Percentiles rank a stretch among this genome's conserved stretches.
Conservation (phyloP, 2,329 filamentous ascomycete species). For the Basipetospora chlamydospora region DNA sequence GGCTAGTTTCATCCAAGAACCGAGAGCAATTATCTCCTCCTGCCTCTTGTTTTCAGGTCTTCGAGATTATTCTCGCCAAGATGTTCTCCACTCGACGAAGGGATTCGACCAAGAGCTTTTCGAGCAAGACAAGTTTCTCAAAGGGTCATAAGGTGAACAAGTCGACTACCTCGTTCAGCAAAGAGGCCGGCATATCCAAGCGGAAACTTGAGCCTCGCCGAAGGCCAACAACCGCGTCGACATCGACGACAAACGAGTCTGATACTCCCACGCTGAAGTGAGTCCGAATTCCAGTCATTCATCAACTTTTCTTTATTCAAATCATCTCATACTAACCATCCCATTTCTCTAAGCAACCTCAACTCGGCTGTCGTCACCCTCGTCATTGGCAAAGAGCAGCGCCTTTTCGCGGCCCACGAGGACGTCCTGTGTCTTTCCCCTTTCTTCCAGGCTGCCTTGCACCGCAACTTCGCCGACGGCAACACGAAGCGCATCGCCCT, state of each 20-base stretch:
- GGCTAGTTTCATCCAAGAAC: too few relatives aligned
- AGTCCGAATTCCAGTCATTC: too few relatives aligned
- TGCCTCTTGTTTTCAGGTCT: too few relatives aligned
- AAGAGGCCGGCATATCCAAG: slow-evolving; percentile 5
- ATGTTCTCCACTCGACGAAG: slow-evolving; percentile 5
- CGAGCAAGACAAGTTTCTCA: slow-evolving; percentile 2
- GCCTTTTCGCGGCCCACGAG: slow-evolving; percentile 90
- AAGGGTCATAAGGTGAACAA: slow-evolving; percentile 6
- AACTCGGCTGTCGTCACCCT: slow-evolving; percentile 72
- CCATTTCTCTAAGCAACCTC: slow-evolving; percentile 11
- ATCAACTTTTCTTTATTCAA: not conserved
- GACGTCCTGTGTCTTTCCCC: slow-evolving; percentile 77
- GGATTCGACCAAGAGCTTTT: slow-evolving; percentile 3
- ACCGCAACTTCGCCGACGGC: slow-evolving; percentile 53
- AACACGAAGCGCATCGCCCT: slow-evolving; percentile 67
- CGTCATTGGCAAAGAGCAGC: slow-evolving; percentile 68
- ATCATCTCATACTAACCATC: not conserved
- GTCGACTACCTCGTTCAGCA: slow-evolving; percentile 5
- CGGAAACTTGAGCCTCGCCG: slow-evolving; percentile 3
- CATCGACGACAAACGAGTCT: slow-evolving; percentile 2
- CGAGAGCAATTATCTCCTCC: too few relatives aligned
- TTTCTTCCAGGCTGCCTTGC: slow-evolving; percentile 63
- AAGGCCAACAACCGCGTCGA: slow-evolving; percentile 1
- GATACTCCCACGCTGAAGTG: slow-evolving; percentile 4
- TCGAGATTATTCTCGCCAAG: not conserved